These are phyloP conservation scores for Nakaseomyces glabratus DNA, from an alignment of 1,139 yeast genomes.

Conservation along the genomic window DNA sequence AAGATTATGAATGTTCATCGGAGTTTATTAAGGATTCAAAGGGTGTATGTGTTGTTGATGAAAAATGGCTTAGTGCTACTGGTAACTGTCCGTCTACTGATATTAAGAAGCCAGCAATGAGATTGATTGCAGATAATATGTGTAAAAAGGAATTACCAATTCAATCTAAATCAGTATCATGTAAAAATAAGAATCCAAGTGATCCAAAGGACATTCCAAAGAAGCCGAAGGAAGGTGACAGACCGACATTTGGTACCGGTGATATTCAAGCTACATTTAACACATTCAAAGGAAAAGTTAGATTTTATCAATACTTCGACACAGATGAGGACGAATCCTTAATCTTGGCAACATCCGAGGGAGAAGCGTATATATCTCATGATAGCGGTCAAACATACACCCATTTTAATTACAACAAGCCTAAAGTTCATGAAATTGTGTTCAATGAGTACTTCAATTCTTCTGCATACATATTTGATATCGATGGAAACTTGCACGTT, in stretches of 20 bases:
- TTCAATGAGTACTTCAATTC: constrained; percentile 59
- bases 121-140: constrained; percentile 42
- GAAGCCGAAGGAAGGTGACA: constrained; percentile 3
- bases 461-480: constrained; percentile 52
- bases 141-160: constrained; percentile 32
- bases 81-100: constrained; percentile 30
- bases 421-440: constrained; percentile 42
- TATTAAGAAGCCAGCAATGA: constrained; percentile 19
- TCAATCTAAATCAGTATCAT: constrained; percentile 26
- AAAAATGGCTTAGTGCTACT: constrained; percentile 27
- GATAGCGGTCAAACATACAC: constrained; percentile 67
- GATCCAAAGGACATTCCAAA: constrained; percentile 13
- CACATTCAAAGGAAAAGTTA: constrained; percentile 28
- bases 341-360: constrained; percentile 47
- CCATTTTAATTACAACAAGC: constrained; percentile 34
- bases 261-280: constrained; percentile 26
- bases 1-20: constrained; percentile 66
- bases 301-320: constrained; percentile 31
- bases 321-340: constrained; percentile 57
- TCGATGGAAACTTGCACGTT: constrained; percentile 40
- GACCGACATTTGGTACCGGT: constrained; percentile 1
- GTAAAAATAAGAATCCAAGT: too few relatives aligned
- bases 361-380: constrained; percentile 54
- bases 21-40: constrained; percentile 43
- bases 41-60: constrained; percentile 50